These are phyloP conservation scores for Nigrospora oryzae DNA, from an alignment of 2,329 filamentous ascomycete genomes.

Conservation along the genomic window DNA sequence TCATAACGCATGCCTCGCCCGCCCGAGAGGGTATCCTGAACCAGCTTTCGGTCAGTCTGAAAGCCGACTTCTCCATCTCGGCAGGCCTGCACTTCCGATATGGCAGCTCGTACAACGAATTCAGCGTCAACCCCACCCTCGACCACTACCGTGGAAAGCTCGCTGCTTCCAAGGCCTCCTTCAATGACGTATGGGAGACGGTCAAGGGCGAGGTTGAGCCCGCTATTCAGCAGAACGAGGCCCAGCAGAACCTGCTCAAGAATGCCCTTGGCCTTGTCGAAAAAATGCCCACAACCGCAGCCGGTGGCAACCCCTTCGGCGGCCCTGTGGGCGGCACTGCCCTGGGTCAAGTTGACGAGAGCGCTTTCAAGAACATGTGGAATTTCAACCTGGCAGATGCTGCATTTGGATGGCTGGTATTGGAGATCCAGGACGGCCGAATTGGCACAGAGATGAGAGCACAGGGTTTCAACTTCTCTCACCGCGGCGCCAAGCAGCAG, in stretches of 20 bases:
- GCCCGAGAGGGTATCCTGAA: constrained; percentile 95
- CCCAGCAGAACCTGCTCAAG: constrained; percentile 84
- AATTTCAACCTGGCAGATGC: constrained; percentile 98
- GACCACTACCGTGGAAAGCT: constrained; percentile 99
- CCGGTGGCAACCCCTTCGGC: constrained; percentile 93
- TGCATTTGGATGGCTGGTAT: constrained; percentile 89
- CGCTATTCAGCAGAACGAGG: constrained; percentile 86
- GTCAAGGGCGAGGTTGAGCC: constrained; percentile 94
- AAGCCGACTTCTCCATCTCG: constrained; percentile 96
- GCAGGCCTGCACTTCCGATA: constrained; percentile 97
- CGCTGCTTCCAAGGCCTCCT: constrained; percentile 93
- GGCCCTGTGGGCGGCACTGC: constrained; percentile 66
- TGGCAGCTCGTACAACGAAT: constrained; percentile 98
- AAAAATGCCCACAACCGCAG: constrained; percentile 94
- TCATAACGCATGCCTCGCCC: constrained; percentile 93
- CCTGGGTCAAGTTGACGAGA: constrained; percentile 91
- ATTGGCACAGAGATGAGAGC: constrained; percentile 98
- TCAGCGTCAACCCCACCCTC: constrained; percentile 94
- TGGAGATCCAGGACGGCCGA: constrained; percentile 90
- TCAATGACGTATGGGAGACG: constrained; percentile 99
- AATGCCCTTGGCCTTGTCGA: constrained; percentile 90
- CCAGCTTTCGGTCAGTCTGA: constrained; percentile 92
- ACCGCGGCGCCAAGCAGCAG: constrained; percentile 77
- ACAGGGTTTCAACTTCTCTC: constrained; percentile 98
- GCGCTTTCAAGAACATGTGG: constrained; percentile 99